Evolutionary conservation across 192 early-diverging fungal genomes (phyloP), one percentile per base, ranked within the genome.

Genomic region (Rhizoclosmatium globosum): DNA sequence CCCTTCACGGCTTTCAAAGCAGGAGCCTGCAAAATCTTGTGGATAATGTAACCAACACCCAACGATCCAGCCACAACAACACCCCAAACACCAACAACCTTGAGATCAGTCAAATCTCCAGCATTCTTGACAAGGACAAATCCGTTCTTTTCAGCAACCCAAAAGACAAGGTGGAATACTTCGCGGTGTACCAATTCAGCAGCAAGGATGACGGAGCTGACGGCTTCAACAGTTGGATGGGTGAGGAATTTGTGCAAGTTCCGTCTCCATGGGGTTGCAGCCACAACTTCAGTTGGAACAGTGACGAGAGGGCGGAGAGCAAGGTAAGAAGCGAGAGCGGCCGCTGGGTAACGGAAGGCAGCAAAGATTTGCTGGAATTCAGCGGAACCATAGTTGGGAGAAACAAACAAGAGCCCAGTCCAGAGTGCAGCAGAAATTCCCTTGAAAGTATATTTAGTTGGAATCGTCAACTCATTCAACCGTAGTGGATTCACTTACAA

Each of bases 121-220:
- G 39, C 64, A 47, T 21, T n/a, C 9, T 19, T 45, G 9, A 31
- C 48, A n/a, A 59, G n/a, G 3, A 78, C 17, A 9, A 9, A 47
- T 42, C 75, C 75, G 41, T 17, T 47, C 1, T 6, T 7, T 4
- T 61, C 21, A 7, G 67, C 67, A 58, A 46, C 44, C 11, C 19
- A 19, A 42, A 78, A 78, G 6, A 78, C 67, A 23, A 9, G n/a
- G 1, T 9, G 17, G 48, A 71, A 46, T 11, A 78, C 77, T 58
- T 78, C 77, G 7, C 47, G 23, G 68, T 78, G 77, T 2, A 78
- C 68, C 17, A 71, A 17, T 58, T 78, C 77, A 3, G 77, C 77
- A 21, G 77, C 47, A 4, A 71, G 43, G 3, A 59, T 71, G 44
- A 78, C 68, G 9, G 67, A 31, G 21, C 21, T 15, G 57, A 78